Evolutionary conservation across 2,329 filamentous ascomycete genomes (phyloP), one percentile per base, ranked within the genome.

Genomic region (Geoglossum cookeanum): DNA sequence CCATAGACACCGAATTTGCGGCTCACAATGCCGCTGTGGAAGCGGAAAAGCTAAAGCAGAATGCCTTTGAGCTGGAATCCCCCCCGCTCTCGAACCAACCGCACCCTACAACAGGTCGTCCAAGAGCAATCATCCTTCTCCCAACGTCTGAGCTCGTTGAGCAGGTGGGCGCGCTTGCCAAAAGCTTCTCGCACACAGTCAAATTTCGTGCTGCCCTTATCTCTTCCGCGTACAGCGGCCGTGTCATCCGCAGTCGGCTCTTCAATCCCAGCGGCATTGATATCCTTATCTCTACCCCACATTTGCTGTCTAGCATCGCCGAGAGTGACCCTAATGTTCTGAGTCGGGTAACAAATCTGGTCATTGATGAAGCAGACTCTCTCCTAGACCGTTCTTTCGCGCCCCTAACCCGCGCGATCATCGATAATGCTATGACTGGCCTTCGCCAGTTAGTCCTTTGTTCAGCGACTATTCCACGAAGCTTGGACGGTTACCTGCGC

Each of bases 331-430:
- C 92, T 9, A 91, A 95, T 65, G 83, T 98, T 60, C 79, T 98
- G 39, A 90, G 87, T n/a, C 84, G 88, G 11, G 90, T 97, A 59
- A 83, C 80, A 1, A 87, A 97, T 67, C 77, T 98, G 9, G 78
- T 98, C 59, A 77, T 95, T 54, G 94, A 98, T 67, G 94, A 98
- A 73, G 94, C 94, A 1, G 92, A 98, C 70, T 96, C 90, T 3
- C 80, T 98, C 8, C 80, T 98, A 63, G 94, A 98, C 71, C 85
- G 89, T 58, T 94, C 88, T 59, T 98, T 98, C 72, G 79, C 85
- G 3, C 83, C 87, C 0, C 82, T 84, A 29, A 97, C 92, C 0
- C 85, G 80, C 9, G 78, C 80, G 57, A 87, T 98, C 62, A 78
- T 98, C 61, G 87, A 94, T 65, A 84, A 85, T 59, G 80, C 84